These are phyloP conservation scores for Magnusiomyces paraingens DNA, from an alignment of 1,139 yeast species.

Conservation along the genomic window DNA sequence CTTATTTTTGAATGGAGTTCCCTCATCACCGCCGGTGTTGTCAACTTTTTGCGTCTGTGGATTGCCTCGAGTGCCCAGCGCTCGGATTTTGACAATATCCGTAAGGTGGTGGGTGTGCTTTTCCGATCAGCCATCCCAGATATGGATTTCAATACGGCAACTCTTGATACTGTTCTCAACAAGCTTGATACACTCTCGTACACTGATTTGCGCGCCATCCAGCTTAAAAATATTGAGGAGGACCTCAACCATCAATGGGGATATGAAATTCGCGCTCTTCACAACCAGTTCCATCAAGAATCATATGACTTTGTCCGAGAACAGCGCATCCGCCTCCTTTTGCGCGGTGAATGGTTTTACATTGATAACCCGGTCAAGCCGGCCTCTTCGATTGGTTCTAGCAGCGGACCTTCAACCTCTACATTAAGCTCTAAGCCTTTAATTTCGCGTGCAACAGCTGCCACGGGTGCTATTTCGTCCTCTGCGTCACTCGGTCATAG, in stretches of 20 bases:
- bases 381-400: conserved; percentile 24
- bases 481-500: neutral
- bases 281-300: conserved; percentile 48
- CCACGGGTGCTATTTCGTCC: conserved; percentile 3
- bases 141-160: conserved; percentile 21
- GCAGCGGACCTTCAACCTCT: conserved; percentile 1
- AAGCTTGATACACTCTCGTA: conserved; percentile 40
- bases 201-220: conserved; percentile 50
- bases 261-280: conserved; percentile 42
- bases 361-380: conserved; percentile 46
- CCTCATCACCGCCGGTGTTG: conserved; percentile 50
- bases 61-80: conserved; percentile 53
- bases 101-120: conserved; percentile 36
- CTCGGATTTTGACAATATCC: conserved; percentile 46
- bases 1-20: conserved; percentile 50
- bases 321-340: conserved; percentile 64
- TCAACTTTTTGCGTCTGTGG: conserved; percentile 60
- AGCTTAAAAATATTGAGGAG: conserved; percentile 43
- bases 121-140: conserved; percentile 32
- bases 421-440: neutral
- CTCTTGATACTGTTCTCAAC: conserved; percentile 22
- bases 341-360: conserved; percentile 82
- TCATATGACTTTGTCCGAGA: conserved; percentile 72
- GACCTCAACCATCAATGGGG: conserved; percentile 33
- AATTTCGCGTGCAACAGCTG: conserved; percentile 2